A percentile compares a stretch with the other conserved stretches of the same genome.
Conservation (phyloP, 75 land plant genomes). For the Pseudotsuga menziesii region DNA sequence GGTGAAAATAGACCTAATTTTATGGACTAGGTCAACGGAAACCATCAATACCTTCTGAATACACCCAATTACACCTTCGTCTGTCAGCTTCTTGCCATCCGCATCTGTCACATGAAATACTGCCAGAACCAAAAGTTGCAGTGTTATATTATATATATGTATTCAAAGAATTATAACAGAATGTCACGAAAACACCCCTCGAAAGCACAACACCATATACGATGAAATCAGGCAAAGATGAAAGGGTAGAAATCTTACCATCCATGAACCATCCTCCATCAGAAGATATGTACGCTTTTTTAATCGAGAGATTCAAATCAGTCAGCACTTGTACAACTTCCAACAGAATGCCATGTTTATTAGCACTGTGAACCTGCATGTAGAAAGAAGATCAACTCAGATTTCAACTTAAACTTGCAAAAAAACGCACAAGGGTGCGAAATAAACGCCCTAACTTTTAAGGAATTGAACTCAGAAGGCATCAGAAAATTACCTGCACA, state of each 20-base stretch:
- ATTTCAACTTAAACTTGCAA: neutral
- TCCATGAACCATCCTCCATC: conserved; percentile 88
- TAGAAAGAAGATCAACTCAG: neutral
- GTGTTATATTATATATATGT: no score
- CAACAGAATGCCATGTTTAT: conserved; percentile 58
- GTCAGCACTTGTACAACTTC: conserved; percentile 73
- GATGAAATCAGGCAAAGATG: no score
- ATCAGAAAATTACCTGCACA: conserved; percentile 31
- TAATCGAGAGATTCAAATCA: conserved; percentile 59
- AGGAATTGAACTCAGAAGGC: neutral
- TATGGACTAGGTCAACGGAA: no score
- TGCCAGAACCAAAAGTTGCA: conserved; percentile 10
- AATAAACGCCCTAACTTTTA: neutral
- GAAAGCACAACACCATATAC: no score
- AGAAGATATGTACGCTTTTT: conserved; percentile 72
- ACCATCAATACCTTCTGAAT: conserved; percentile 56
- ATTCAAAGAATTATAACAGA: no score
- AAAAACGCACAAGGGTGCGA: neutral
- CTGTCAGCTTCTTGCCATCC: conserved; percentile 47
- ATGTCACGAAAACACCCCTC: no score
- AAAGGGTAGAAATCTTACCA: conserved; percentile 26
- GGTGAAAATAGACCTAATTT: no score
- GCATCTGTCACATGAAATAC: conserved; percentile 75
- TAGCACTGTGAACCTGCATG: conserved; percentile 67
- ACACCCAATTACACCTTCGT: conserved; percentile 30